phyloP scores from a whole-genome alignment of 2,329 filamentous ascomycete genomes.

The Fusarium vanettenii region DNA sequence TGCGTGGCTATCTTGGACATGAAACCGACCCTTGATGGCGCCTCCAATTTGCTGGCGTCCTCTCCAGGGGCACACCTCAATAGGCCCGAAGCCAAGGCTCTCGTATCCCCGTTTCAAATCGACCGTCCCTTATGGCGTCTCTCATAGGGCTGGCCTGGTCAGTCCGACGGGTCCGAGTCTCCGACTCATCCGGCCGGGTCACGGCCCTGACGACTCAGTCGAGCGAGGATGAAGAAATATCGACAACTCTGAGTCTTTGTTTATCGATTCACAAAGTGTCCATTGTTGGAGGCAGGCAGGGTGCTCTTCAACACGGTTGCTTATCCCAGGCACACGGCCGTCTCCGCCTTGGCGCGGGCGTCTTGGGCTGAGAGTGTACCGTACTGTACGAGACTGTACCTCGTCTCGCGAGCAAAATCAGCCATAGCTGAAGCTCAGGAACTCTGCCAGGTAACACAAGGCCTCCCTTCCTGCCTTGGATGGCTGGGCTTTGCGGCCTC shows the following conservation, averaged over 20 bases:
- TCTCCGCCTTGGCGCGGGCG: not conserved
- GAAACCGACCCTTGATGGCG: slow-evolving; percentile 16
- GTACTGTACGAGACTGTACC: not conserved
- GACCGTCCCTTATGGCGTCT: slow-evolving; percentile 1
- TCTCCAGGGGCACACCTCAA: slow-evolving; percentile 3
- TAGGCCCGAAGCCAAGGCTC: slow-evolving; percentile 12
- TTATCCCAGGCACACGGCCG: not conserved
- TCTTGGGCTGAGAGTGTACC: not conserved
- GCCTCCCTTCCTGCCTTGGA: not conserved
- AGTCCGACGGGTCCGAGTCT: slow-evolving; percentile 10
- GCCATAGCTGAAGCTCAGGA: not conserved
- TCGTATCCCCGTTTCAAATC: slow-evolving; percentile 1
- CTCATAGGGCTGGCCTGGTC: slow-evolving; percentile 16
- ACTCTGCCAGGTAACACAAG: slow-evolving; percentile 2
- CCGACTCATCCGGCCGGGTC: slow-evolving; percentile 12
- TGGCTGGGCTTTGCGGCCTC: not conserved
- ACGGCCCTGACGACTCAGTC: not conserved
- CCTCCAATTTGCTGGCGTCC: slow-evolving; percentile 1
- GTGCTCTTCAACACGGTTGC: not conserved
- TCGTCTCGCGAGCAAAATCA: not conserved
- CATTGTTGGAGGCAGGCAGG: not conserved
- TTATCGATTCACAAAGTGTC: not conserved
- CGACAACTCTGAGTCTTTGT: not conserved
- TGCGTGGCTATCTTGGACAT: slow-evolving; percentile 14
- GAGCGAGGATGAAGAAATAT: not conserved